phyloP scores from a whole-genome alignment of 2,329 filamentous ascomycete genomes.

The Aspergillus sp. region DNA sequence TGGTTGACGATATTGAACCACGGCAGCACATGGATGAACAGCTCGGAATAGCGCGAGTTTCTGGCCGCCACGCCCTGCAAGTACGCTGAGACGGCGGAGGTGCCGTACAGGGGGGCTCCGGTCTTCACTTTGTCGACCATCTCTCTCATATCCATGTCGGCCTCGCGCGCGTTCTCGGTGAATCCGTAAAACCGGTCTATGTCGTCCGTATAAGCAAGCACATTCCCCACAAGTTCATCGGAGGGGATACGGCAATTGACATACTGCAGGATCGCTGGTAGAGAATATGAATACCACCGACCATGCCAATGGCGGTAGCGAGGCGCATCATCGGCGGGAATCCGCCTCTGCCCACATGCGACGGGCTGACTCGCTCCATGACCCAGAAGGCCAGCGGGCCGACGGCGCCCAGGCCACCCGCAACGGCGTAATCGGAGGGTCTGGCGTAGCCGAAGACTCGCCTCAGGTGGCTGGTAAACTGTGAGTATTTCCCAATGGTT shows the following conservation, averaged over 20 bases:
- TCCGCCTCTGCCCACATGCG: slow-evolving; percentile 70
- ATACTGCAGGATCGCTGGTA: slow-evolving; percentile 77
- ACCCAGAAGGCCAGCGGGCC: slow-evolving; percentile 65
- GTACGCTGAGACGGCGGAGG: slow-evolving; percentile 66
- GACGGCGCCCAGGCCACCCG: slow-evolving; percentile 56
- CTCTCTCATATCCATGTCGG: slow-evolving; percentile 94
- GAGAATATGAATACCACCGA: slow-evolving; percentile 73
- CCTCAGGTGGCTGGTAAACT: slow-evolving; percentile 65
- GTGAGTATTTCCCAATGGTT: slow-evolving; percentile 16
- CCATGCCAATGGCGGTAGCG: slow-evolving; percentile 59
- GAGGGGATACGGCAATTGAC: slow-evolving; percentile 28
- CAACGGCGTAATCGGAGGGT: slow-evolving; percentile 69
- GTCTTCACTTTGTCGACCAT: slow-evolving; percentile 96
- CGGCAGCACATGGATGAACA: slow-evolving; percentile 75
- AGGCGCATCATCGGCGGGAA: slow-evolving; percentile 78
- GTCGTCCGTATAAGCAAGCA: slow-evolving; percentile 6
- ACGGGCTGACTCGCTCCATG: slow-evolving; percentile 79
- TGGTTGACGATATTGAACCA: slow-evolving; percentile 99
- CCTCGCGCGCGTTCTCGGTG: slow-evolving; percentile 81
- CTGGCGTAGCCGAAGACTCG: slow-evolving; percentile 83
- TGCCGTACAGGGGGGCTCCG: slow-evolving; percentile 82
- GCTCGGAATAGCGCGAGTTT: slow-evolving; percentile 82
- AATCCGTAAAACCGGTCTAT: slow-evolving; percentile 92
- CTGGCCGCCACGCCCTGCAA: slow-evolving; percentile 88
- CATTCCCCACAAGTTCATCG: too few relatives aligned